Evolutionary conservation across 2,329 filamentous ascomycete genomes (phyloP).

Genomic region (Sarocladium kiliense): DNA sequence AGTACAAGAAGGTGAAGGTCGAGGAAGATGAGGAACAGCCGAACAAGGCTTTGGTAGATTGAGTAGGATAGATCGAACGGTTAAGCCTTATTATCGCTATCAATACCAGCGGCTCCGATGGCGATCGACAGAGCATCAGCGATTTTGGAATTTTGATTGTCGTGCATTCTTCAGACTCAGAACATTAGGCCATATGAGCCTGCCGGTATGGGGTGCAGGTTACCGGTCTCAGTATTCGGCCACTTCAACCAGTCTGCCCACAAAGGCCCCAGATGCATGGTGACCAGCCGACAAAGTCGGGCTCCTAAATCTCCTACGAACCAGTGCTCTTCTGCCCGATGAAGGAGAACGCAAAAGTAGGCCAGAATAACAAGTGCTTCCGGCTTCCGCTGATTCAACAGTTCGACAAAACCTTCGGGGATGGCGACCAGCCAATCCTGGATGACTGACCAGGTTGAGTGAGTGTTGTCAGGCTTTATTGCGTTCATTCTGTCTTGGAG

Average conservation of each 20-base stretch:
- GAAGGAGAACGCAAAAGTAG: slow-evolving; percentile 35
- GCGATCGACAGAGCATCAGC: no score
- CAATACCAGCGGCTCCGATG: no score
- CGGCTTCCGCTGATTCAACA: slow-evolving; percentile 26
- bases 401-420: slow-evolving; percentile 22
- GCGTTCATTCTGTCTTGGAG: slow-evolving; percentile 26
- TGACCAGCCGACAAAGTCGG: background rate
- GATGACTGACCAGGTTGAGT: slow-evolving; percentile 12
- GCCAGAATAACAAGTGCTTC: slow-evolving; percentile 33
- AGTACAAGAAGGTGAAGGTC: background rate
- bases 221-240: background rate
- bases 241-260: slow-evolving; percentile 4
- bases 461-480: background rate
- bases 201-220: background rate
- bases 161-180: background rate
- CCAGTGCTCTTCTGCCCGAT: slow-evolving; percentile 26
- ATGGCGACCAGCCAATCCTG: slow-evolving; percentile 12
- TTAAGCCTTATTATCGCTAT: no score
- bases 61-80: no score
- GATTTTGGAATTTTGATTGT: no score
- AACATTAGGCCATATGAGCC: background rate
- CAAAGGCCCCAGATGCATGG: background rate
- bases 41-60: no score
- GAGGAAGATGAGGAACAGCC: background rate
- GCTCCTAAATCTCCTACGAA: slow-evolving; percentile 18